These are phyloP conservation scores for Stereum hirsutum DNA, from an alignment of 1,284 basidiomycete genomes.

Conservation along the genomic window DNA sequence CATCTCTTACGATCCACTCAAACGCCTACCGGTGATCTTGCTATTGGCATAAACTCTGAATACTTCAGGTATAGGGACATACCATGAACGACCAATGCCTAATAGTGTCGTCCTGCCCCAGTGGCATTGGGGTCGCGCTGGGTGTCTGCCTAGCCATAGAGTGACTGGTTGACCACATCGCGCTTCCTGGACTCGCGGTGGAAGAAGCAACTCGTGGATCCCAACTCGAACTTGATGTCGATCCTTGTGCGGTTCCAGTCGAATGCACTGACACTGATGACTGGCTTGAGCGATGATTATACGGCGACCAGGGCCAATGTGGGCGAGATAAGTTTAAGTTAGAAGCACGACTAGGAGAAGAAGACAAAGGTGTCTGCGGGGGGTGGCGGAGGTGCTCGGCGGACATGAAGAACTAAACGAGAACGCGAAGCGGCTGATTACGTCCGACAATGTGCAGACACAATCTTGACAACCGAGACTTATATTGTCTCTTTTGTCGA, in stretches of 20 bases:
- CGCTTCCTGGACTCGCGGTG: conserved; percentile 16
- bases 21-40: conserved; percentile 36
- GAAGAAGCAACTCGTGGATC: conserved; percentile 17
- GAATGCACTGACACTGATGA: conserved; percentile 22
- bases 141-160: conserved; percentile 12
- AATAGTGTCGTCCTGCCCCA: conserved; percentile 31
- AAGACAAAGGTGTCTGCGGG: conserved; percentile 32
- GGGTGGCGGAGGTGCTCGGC: conserved; percentile 31
- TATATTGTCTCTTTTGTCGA: no score
- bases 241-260: conserved; percentile 13
- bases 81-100: conserved; percentile 57
- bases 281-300: conserved; percentile 25
- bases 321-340: conserved; percentile 32
- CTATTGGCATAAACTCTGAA: conserved; percentile 2
- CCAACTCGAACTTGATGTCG: no score
- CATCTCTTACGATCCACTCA: conserved; percentile 55
- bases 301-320: conserved; percentile 48
- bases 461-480: no score
- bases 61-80: conserved; percentile 12
- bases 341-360: conserved; percentile 37
- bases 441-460: no score
- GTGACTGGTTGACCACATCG: conserved; percentile 12
- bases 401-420: conserved; percentile 15
- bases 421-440: neutral
- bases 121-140: conserved; percentile 10